phyloP scores from a whole-genome alignment of 2,329 filamentous ascomycete species.

The Chrysoporthe austroafricana region DNA sequence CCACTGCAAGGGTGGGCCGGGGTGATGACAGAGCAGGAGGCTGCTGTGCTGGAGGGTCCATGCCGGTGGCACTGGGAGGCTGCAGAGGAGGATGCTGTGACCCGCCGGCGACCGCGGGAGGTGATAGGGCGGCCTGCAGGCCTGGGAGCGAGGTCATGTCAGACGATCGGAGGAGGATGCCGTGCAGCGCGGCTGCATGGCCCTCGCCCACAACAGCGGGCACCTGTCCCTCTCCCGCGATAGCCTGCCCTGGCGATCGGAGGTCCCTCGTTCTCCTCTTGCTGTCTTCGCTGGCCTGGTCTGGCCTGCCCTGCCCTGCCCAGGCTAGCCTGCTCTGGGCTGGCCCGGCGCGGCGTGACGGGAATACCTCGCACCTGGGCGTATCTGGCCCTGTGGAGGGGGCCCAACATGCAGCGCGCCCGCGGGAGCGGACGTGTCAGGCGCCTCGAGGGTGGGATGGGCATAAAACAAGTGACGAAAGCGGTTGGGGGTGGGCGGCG shows the following conservation, averaged over 20 bases:
- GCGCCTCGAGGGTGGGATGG: background rate
- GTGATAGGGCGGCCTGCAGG: background rate
- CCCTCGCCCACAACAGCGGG: background rate
- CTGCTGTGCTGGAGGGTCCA: conserved; percentile 2
- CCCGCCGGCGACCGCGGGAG: background rate
- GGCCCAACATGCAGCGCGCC: conserved; percentile 1
- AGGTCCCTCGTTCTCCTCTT: no score
- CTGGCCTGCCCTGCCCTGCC: background rate
- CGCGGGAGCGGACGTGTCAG: background rate
- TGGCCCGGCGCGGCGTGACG: background rate
- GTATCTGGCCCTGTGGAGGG: background rate
- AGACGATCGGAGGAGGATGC: background rate
- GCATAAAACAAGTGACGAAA: conserved; percentile 8
- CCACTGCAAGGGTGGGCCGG: conserved; percentile 18
- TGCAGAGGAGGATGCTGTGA: background rate
- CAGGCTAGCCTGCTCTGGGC: background rate
- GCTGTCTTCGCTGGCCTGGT: background rate
- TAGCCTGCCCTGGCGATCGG: background rate
- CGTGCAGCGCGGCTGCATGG: conserved; percentile 3
- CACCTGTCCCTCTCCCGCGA: conserved; percentile 1
- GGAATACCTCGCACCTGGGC: background rate
- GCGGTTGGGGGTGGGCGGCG: conserved; percentile 13
- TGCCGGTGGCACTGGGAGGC: conserved; percentile 6
- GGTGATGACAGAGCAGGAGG: conserved; percentile 4
- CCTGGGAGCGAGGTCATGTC: conserved; percentile 5